These are phyloP conservation scores for Cardiosporidium cionae DNA, from an alignment of 169 alveolate genomes.

Conservation along the genomic window DNA sequence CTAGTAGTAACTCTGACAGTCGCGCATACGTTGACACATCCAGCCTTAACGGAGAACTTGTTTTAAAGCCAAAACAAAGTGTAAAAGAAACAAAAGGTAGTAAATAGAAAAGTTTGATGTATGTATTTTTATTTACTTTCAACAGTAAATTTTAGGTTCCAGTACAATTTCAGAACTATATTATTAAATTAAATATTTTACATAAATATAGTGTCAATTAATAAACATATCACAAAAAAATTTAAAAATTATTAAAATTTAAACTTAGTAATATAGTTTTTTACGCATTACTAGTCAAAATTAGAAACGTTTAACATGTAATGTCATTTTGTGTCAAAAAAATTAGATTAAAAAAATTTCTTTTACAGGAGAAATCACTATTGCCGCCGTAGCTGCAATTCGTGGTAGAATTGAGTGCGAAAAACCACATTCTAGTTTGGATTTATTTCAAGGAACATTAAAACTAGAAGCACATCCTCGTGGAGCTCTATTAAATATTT, in stretches of 20 bases:
- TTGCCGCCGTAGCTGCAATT: constrained; percentile 18
- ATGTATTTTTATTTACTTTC: not conserved
- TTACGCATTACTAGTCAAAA: not conserved
- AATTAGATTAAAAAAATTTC: not conserved
- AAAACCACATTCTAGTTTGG: constrained; percentile 9
- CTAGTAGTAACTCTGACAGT: constrained; percentile 77
- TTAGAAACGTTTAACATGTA: not conserved
- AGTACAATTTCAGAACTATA: not conserved
- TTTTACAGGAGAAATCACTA: constrained; percentile 12
- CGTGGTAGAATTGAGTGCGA: constrained; percentile 32
- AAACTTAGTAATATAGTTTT: not conserved
- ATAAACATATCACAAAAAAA: not conserved
- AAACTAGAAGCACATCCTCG: constrained; percentile 31
- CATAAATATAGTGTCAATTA: not conserved
- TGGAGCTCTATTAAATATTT: constrained; percentile 8
- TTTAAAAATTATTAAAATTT: not conserved
- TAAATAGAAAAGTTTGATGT: not conserved
- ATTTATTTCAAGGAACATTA: constrained; percentile 22
- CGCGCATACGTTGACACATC: constrained; percentile 89
- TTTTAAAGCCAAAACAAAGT: constrained; percentile 78
- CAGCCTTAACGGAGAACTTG: constrained; percentile 93
- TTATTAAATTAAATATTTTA: not conserved
- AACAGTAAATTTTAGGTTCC: not conserved
- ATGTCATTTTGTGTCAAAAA: not conserved
- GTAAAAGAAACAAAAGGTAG: constrained; percentile 46